Base-by-base conservation (phyloP, 257 asterid genomes). In the Striga asiatica region DNA sequence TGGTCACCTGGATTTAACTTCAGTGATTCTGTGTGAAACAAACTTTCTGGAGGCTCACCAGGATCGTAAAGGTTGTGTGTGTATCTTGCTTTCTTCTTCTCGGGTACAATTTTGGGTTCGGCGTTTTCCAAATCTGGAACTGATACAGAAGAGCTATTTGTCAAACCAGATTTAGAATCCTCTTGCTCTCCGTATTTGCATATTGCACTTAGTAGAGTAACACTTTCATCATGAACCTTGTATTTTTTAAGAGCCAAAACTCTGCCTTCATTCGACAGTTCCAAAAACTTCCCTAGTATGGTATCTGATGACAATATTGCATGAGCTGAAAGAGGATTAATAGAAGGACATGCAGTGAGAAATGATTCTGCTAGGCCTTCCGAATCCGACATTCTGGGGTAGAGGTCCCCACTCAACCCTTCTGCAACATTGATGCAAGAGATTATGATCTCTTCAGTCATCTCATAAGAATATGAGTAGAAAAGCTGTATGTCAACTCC, bases 261-360 rank as follows among this genome's bases (percentile, higher is more conserved):
- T 67, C 75, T 88, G 34, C 64, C 67, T 54, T 62, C 77, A 28
- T 50, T 71, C 49, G 97, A 58, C 76, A 76, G 64, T 61, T 76
- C 83, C 56, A 92, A 74, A 79, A 84, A 88, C 70, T 81, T 78
- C 61, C 75, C 78, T 43, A 82, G 91, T 46, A 43, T 58, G 65
- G 68, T 62, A 39, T 75, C 83, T 58, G 89, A 79, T 69, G 95
- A 88, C 71, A 92, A 62, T 74, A 88, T 84, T 61, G 86, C 86
- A 73, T 92, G 94, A 69, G 99, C 94, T 58, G 93, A 69, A 60
- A 92, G 97, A 54, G 95, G 85, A 79, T 84, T 88, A 72, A 82
- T 66, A 47, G 97, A 92, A 76, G 99, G 94, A 76, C 82, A 84
- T 31, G 95, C 66, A 66, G 86, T 77, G 29, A 92, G 91, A 78